Conservation (phyloP, 495 filamentous ascomycete genomes). For the Wilcoxina mikolae region DNA sequence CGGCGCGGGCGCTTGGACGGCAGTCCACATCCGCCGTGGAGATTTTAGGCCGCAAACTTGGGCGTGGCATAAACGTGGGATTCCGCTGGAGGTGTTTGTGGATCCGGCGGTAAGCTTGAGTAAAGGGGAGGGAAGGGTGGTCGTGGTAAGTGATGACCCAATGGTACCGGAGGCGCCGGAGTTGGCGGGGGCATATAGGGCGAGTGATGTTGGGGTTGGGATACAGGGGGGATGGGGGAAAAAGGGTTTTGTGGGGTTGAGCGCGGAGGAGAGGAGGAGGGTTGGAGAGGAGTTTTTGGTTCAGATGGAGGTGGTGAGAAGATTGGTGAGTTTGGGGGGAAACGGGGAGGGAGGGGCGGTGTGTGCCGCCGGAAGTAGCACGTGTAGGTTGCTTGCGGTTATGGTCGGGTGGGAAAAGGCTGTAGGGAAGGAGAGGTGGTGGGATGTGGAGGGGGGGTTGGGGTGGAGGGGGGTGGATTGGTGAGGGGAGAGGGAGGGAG, state of each 20-base stretch:
- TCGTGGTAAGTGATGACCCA: conserved; percentile 59
- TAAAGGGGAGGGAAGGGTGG: conserved; percentile 17
- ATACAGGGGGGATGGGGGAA: conserved; percentile 38
- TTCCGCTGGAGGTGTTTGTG: conserved; percentile 48
- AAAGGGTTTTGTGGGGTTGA: conserved; percentile 6
- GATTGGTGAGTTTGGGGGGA: conserved; percentile 11
- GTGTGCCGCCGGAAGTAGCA: conserved; percentile 37
- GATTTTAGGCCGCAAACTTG: conserved; percentile 44
- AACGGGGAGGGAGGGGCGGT: not conserved
- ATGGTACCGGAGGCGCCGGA: conserved; percentile 46
- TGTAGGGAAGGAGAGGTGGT: conserved; percentile 43
- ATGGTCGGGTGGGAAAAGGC: conserved; percentile 66
- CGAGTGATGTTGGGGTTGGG: conserved; percentile 47
- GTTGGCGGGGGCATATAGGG: conserved; percentile 38
- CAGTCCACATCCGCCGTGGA: conserved; percentile 57
- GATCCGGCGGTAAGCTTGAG: conserved; percentile 24
- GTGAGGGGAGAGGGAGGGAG: too few species aligned
- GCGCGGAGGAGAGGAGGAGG: conserved; percentile 35
- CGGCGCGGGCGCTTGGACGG: conserved; percentile 38
- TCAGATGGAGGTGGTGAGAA: conserved; percentile 52
- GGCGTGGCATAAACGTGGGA: conserved; percentile 49
- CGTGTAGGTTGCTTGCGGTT: conserved; percentile 53
- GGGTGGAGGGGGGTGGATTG: conserved; percentile 40
- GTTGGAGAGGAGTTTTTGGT: conserved; percentile 56
- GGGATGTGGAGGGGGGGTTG: conserved; percentile 56